Base-by-base conservation (phyloP, 768 basidiomycete species). In the Amanita thiersii region DNA sequence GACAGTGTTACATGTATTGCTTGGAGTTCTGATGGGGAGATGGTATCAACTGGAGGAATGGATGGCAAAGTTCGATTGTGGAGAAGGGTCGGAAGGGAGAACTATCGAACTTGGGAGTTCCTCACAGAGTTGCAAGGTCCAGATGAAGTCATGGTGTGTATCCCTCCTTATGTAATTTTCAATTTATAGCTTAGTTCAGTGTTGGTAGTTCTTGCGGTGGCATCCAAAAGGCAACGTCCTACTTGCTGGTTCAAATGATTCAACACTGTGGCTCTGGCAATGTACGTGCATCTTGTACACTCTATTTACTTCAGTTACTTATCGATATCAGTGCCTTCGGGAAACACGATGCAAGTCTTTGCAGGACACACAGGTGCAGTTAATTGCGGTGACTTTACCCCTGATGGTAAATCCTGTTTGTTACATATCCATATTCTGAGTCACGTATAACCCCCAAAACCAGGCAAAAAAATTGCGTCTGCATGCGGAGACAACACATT, bases 261-360 rank as follows among this genome's bases (percentile, higher is more conserved):
- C 83, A 5, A 94, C 87, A 0, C 79, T 91, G 18, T 99, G 96
- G 96, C 66, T 99, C 49, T 99, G 92, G 92, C 90, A 97, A 68
- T 65, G 94, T 96, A 60, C 52, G 83, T 63, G n/a, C 14, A 40
- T 32, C 23, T 17, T 17, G 23, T 20, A 36, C 14, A 34, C 38
- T 35, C 15, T 33, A 36, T 18, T 30, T 28, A 15, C 20, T 39
- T 48, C 2, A 10, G 34, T 39, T 3, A 29, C 15, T 20, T 17
- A 20, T 20, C 35, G 44, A 21, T 5, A n/a, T 6, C 57, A 97
- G 94, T 99, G 20, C 96, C 96, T 2, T 86, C 85, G 4, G 96
- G 96, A 31, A 86, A 78, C 49, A 93, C 83, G 39, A 93, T 99
- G 86, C 86, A 92, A 55, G 93, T 98, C 5, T 89, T 98, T 52